Conservation (phyloP, 2,329 filamentous ascomycete genomes). For the Talaromyces sp. region DNA sequence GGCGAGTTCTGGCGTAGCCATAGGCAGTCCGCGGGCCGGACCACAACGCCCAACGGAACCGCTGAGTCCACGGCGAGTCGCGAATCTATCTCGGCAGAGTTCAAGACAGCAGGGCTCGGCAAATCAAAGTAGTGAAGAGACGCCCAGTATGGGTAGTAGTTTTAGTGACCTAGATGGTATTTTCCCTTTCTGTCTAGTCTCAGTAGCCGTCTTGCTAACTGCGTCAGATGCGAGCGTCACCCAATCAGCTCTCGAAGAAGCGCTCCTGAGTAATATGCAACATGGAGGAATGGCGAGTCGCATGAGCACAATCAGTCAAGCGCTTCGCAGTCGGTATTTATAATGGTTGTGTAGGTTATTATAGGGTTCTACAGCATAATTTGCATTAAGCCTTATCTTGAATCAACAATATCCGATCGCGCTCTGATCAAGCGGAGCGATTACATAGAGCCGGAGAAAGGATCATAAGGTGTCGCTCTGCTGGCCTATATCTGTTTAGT, state of each 20-base stretch:
- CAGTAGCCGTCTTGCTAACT: neutral
- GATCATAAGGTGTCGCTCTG: too few relatives aligned
- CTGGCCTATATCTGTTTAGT: too few relatives aligned
- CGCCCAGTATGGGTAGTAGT: conserved; percentile 63
- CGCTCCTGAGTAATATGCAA: conserved; percentile 62
- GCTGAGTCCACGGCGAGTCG: conserved; percentile 48
- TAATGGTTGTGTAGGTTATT: conserved; percentile 23
- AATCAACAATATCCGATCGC: too few relatives aligned
- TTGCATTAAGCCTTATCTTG: neutral
- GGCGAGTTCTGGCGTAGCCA: conserved; percentile 38
- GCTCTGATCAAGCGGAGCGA: too few relatives aligned
- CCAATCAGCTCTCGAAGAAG: conserved; percentile 64
- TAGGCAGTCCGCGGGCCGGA: conserved; percentile 26
- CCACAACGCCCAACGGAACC: conserved; percentile 25
- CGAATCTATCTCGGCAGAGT: conserved; percentile 50
- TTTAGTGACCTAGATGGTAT: conserved; percentile 65
- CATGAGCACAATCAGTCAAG: conserved; percentile 55
- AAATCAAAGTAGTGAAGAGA: conserved; percentile 53
- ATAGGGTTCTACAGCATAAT: neutral
- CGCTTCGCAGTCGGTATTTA: conserved; percentile 54
- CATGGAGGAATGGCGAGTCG: conserved; percentile 51
- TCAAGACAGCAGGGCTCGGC: conserved; percentile 43
- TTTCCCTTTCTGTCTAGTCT: neutral
- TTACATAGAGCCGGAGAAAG: too few relatives aligned
- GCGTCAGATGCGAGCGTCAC: conserved; percentile 60